These are phyloP conservation scores for Debaryomycetaceae sp. DNA, from an alignment of 1,139 yeast genomes.

Conservation along the genomic window DNA sequence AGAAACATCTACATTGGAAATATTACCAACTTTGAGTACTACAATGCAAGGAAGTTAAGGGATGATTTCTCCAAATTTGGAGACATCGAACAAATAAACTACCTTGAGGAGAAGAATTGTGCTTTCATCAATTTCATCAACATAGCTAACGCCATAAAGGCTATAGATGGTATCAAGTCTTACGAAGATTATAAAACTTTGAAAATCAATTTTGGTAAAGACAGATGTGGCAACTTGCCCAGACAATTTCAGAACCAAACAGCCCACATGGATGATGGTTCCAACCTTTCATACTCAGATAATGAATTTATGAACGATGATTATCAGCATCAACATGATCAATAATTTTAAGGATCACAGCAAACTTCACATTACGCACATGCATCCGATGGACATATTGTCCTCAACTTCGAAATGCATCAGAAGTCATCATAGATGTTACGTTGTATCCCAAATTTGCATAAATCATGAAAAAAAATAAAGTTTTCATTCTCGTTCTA, in stretches of 20 bases:
- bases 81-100: slow-evolving; percentile 75
- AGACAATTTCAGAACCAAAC: slow-evolving; percentile 37
- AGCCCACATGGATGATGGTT: slow-evolving; percentile 17
- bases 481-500: neutral
- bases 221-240: slow-evolving; percentile 86
- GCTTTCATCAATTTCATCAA: slow-evolving; percentile 80
- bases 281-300: slow-evolving; percentile 26
- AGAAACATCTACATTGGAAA: slow-evolving; percentile 88
- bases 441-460: neutral
- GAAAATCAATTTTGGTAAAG: slow-evolving; percentile 82
- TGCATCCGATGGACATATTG: no score
- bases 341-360: neutral
- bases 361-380: no score
- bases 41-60: slow-evolving; percentile 54
- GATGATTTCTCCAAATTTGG: slow-evolving; percentile 74
- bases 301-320: slow-evolving; percentile 24
- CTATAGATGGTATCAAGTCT: slow-evolving; percentile 60
- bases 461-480: neutral
- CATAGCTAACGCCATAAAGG: slow-evolving; percentile 79
- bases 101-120: slow-evolving; percentile 74
- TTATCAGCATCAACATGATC: slow-evolving; percentile 8
- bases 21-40: slow-evolving; percentile 44
- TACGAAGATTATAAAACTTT: slow-evolving; percentile 54
- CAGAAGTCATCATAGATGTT: no score
- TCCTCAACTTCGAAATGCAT: no score